Evolutionary conservation across 257 asterid species (phyloP), one percentile per base, ranked within the genome.

Genomic region (Catharanthus roseus): DNA sequence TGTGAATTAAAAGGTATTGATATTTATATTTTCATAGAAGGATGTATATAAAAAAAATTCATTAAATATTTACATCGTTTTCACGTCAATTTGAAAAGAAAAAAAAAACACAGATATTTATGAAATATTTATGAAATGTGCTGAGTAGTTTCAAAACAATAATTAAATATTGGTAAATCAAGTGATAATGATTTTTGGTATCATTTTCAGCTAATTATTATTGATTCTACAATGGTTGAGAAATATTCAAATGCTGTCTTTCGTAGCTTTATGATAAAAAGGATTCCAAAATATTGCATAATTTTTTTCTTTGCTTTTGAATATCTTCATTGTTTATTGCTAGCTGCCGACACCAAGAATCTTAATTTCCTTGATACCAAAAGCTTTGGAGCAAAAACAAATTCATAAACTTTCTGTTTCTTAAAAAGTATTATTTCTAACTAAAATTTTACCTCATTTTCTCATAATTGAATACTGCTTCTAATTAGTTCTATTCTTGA

Each of bases 311-410:
- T n/a, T n/a, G n/a, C n/a, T n/a, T n/a, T 4, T 23, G 9, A 23
- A 44, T 67, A 42, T 75, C 31, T 34, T 10, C 21, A 8, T 75
- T 56, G 34, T 71, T 77, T 72, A 72, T 71, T 67, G 39, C 23
- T 23, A 72, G 31, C 67, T 72, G 77, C 70, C 81, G 81, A 72
- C 77, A 77, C 2, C 67, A 67, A 66, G 81, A 77, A 77, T 64
- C 65, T 77, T n/a, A 57, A 42, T 8, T 4, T 69, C 61, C 72
- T 41, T 54, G 34, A 74, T 66, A 55, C 49, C 31, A 39, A 34
- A 28, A 33, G 8, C 51, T 72, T 72, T 21, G 54, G 18, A 50
- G 19, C 47, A 8, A 6, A 73, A 54, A 65, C 50, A 19, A 66
- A 60, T 19, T 42, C 16, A 60, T 55, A 6, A 51, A 58, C 21